Evolutionary conservation across 768 basidiomycete genomes (phyloP), one percentile per base, ranked within the genome.

Genomic region (Kwoniella pini): DNA sequence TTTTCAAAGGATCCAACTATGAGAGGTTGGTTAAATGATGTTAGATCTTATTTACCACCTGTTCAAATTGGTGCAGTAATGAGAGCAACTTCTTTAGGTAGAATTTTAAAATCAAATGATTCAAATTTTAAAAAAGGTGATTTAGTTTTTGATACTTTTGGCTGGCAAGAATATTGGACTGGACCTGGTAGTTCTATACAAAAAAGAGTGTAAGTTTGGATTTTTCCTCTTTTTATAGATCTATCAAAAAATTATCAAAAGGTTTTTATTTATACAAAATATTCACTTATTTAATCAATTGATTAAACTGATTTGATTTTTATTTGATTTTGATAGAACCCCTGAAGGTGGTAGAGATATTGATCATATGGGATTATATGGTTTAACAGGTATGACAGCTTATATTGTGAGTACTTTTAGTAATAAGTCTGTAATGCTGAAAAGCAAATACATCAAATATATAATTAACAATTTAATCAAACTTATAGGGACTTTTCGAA

Each of bases 321-420:
- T n/a, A 26, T 49, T 49, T 33, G 45, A 6, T 21, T n/a, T 21
- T 13, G 22, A 12, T 28, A 76, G 75, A 2, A 62, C 67, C 10
- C 85, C 85, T 10, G 79, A 82, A 40, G 90, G 89, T 11, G 81
- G 83, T 0, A 80, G 84, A 36, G 74, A 85, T 2, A 77, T 93
- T n/a, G 93, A 95, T 73, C 89, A 86, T 77, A 79, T 96, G 51
- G 89, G 89, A 26, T 84, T 85, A 1, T 82, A 95, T n/a, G 92
- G 94, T 51, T 30, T 57, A 27, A 39, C 70, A 88, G 90, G 90
- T 9, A 70, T 92, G 74, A 95, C 93, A 4, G 93, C 93, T 4
- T 96, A 93, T 77, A 90, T 93, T 64, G 91, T 91, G 70, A 56
- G 85, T 30, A 42, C n/a, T n/a, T n/a, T n/a, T n/a, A n/a, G n/a